Conservation (phyloP, 306 rosid genomes). For the Chamaecrista fasciculata region DNA sequence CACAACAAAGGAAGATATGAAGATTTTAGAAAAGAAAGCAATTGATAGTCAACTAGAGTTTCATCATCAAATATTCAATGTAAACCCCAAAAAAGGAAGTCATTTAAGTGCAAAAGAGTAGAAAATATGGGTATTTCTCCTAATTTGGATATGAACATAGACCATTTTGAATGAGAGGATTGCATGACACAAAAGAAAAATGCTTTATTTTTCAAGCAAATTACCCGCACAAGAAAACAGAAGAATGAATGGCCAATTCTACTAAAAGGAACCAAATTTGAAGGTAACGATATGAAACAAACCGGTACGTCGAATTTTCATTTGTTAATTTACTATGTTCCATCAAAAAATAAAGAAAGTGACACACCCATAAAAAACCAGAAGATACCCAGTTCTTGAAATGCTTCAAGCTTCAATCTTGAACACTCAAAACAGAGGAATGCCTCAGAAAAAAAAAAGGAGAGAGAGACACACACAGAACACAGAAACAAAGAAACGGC, state of each 20-base stretch:
- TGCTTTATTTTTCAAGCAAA: background rate
- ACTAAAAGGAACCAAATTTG: background rate
- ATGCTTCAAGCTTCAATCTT: background rate
- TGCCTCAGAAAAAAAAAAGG: background rate
- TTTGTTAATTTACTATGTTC: no score
- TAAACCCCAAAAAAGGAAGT: background rate
- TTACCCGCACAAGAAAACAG: background rate
- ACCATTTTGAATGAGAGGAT: background rate
- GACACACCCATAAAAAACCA: background rate
- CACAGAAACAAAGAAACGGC: background rate
- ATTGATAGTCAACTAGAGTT: background rate
- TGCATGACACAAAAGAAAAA: background rate
- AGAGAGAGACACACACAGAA: background rate
- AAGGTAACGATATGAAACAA: background rate
- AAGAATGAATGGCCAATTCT: background rate
- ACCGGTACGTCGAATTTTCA: background rate
- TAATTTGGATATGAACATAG: constrained; percentile 13
- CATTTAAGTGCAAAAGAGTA: background rate
- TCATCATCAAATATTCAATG: background rate
- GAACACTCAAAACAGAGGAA: background rate
- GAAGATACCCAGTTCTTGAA: background rate
- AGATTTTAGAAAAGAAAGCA: background rate
- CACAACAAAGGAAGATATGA: background rate
- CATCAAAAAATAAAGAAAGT: background rate
- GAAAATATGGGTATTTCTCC: background rate